phyloP scores from a whole-genome alignment of 345 rosid genomes.

The Nephelium lappaceum region DNA sequence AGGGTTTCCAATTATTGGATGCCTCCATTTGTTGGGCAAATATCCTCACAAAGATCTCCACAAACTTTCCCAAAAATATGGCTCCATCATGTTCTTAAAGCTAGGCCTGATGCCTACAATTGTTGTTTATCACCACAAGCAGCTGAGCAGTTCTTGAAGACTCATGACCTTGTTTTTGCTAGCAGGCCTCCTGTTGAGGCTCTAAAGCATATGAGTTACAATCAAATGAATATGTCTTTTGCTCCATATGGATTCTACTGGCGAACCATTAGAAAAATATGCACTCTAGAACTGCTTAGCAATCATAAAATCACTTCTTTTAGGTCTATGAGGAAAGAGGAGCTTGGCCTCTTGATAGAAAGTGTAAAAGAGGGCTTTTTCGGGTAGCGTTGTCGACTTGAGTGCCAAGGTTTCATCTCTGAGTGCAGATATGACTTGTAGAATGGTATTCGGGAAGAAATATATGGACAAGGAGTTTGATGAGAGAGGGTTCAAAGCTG shows the following conservation, averaged over 20 bases:
- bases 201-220: slow-evolving; percentile 14
- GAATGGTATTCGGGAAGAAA: slow-evolving; percentile 54
- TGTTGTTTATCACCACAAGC: slow-evolving; percentile 23
- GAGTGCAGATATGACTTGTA: slow-evolving; percentile 37
- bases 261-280: slow-evolving; percentile 37
- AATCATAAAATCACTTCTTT: slow-evolving; percentile 31
- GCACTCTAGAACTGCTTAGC: slow-evolving; percentile 37
- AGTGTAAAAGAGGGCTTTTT: slow-evolving; percentile 13
- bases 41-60: slow-evolving; percentile 38
- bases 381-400: slow-evolving; percentile 14
- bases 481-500: slow-evolving; percentile 29
- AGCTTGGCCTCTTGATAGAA: slow-evolving; percentile 26
- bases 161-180: slow-evolving; percentile 32
- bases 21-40: slow-evolving; percentile 26
- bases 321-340: slow-evolving; percentile 32
- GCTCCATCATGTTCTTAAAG: slow-evolving; percentile 8
- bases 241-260: slow-evolving; percentile 1
- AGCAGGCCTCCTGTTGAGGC: slow-evolving; percentile 26
- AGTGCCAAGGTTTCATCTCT: slow-evolving; percentile 29
- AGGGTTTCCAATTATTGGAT: slow-evolving; percentile 16
- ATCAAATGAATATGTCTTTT: not conserved
- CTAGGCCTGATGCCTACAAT: slow-evolving; percentile 26
- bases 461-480: slow-evolving; percentile 35
- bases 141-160: slow-evolving; percentile 40
- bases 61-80: slow-evolving; percentile 26